Evolutionary conservation across 371 early-diverging fungal species (phyloP), one percentile per base, ranked within the genome.

Genomic region (Rhizopus stolonifer): DNA sequence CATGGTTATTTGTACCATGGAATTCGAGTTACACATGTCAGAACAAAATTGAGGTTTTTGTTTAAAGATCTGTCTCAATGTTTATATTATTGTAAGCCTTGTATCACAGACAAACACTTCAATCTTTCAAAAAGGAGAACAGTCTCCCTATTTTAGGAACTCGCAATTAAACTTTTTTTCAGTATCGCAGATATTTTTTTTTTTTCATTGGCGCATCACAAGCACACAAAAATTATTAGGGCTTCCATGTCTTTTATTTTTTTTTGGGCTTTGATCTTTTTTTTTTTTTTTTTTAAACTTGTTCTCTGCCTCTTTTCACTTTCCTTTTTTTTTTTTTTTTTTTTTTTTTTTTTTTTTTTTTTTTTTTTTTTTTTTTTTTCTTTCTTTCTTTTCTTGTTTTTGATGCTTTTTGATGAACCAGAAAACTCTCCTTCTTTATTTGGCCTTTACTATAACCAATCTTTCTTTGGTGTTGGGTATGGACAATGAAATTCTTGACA

Each of bases 371-470:
- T 47, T 46, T 39, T 38, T 51, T 40, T 33, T 23, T 46, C 29
- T 40, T 32, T 17, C 24, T 46, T 32, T 49, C 24, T 29, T 25
- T 52, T 46, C 49, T 61, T 60, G 56, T 54, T 69, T 54, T 57
- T 60, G 56, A 57, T 64, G 53, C 62, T 56, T 42, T 64, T 70
- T 70, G 67, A 70, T 70, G 71, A 64, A 62, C 57, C 64, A 61
- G 60, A 36, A 49, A 61, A 63, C 62, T 53, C 61, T 65, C 50
- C 65, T 70, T 64, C 52, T 70, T 39, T 61, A 67, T 31, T 25
- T 70, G 38, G 47, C 64, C 50, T 36, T 58, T 25, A 38, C 64
- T 53, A 34, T 64, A 56, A 50, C 64, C 61, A 55, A 54, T 33
- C 11, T 63, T 18, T 44, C 61, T 34, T 29, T 63, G 52, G 66